Base-by-base conservation (phyloP, 441 rosid genomes). In the Croton setiger region DNA sequence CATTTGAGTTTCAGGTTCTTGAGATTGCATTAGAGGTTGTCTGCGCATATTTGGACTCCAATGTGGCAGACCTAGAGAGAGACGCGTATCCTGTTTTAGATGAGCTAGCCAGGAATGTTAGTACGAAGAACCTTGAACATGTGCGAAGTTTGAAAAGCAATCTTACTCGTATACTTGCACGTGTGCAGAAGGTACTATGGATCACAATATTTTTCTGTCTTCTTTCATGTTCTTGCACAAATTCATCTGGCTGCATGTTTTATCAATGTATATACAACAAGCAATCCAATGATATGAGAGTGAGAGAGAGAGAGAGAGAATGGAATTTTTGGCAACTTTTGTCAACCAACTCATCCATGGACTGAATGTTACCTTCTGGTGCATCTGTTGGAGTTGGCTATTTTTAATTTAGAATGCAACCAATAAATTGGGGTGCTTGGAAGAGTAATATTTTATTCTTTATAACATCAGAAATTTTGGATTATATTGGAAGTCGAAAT, bases 1-100 rank as follows among this genome's bases (percentile, higher is more conserved):
- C 97, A 6, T 95, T 95, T 71, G 99, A 92, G 76, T 88, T 95
- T 82, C 96, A 92, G 76, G 97, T 95, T 71, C 89, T 95, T 53
- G 99, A 95, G 87, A 88, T 92, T 64, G 99, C 99, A 20, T 80
- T 95, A 4, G 95, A 95, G 77, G 85, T 86, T 53, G 95, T 90
- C 53, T 95, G 97, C 67, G 81, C 88, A 2, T 84, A 66, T 75
- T 79, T 90, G 81, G 97, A 89, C 68, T 78, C 75, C 51, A 80
- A 77, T 53, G 98, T 92, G 68, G 88, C 83, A 27, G 86, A 86
- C 4, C 90, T 95, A 53, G 98, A 89, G 84, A 83, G 79, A 63
- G 89, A 89, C 71, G 96, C 99, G 23, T 95, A 92, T 79, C 98
- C 98, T 56, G 82, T 91, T 8, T 79, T 92, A 80, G 99, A 92